Base-by-base conservation (phyloP, 805 yeast genomes). In the Scheffersomyces stipitis region DNA sequence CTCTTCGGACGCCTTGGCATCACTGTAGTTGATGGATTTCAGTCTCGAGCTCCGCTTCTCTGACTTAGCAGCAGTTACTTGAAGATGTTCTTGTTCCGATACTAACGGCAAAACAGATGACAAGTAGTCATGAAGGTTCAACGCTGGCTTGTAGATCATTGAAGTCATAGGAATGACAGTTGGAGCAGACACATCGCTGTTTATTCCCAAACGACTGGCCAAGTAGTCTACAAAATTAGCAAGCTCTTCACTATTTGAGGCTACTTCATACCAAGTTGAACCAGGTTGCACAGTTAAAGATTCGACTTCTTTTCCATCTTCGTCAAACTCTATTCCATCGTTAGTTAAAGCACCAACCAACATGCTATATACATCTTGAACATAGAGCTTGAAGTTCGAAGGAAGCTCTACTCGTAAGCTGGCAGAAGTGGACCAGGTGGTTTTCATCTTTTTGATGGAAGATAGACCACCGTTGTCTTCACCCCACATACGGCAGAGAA, bases 211-310 rank as follows among this genome's bases (percentile, higher is more conserved):
- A 28, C 51, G 51, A 9, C n/a, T 16, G 2, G 45, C 42, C 12
- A 69, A 34, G 35, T 44, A 55, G 1, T 45, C 43, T 2, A 59
- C 47, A 44, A 69, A 69, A 3, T 23, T 35, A 9, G 41, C 36
- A 27, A 69, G 49, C 37, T 66, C 66, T 2, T 33, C 42, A 14
- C 49, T 42, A 38, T 52, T 56, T 7, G 60, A 37, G 0, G 75
- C 75, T 2, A 69, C 64, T 38, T 64, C 66, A 38, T 56, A 65
- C 63, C 69, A 61, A n/a, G n/a, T n/a, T n/a, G n/a, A n/a, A n/a
- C n/a, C n/a, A n/a, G n/a, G n/a, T n/a, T n/a, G n/a, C n/a, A n/a
- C n/a, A n/a, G n/a, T n/a, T 30, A 51, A 40, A 15, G 51, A 41
- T 3, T 42, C 34, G 16, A 18, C 5, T 6, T 37, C 42, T 1